Conservation (phyloP, 225 moss, liverwort and hornwort genomes). For the Bryoerythrophyllum caledonicum region DNA sequence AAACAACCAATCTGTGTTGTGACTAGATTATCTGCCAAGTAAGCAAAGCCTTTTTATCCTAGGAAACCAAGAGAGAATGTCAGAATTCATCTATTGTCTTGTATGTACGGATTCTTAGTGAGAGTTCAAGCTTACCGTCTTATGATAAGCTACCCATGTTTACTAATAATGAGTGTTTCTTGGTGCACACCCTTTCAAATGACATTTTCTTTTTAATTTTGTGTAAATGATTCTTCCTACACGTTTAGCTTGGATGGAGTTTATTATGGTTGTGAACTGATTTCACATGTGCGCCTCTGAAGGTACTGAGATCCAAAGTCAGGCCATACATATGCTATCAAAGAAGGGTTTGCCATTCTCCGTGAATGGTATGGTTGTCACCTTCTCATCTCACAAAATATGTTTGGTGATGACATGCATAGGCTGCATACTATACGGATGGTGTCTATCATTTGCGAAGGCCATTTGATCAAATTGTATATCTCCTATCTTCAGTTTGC, state of each 20-base stretch:
- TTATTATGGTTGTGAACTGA: background rate
- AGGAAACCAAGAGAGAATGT: too few species aligned
- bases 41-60: slow-evolving; percentile 22
- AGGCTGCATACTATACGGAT: background rate
- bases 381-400: background rate
- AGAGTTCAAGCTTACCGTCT: too few species aligned
- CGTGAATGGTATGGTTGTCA: slow-evolving; percentile 59
- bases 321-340: slow-evolving; percentile 87
- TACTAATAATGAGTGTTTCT: background rate
- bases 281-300: slow-evolving; percentile 13
- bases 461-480: slow-evolving; percentile 28
- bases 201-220: background rate
- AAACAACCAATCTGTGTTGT: slow-evolving; percentile 75
- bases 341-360: slow-evolving; percentile 83
- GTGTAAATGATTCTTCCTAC: background rate
- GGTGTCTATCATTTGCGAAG: too few species aligned
- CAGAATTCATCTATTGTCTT: too few species aligned
- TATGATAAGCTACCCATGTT: background rate
- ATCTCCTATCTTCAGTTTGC: slow-evolving; percentile 17
- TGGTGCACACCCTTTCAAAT: background rate
- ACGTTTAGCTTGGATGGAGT: background rate
- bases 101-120: too few species aligned
- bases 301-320: slow-evolving; percentile 96
- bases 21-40: slow-evolving; percentile 89
- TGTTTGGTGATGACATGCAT: slow-evolving; percentile 12